Evolutionary conservation across 208 protist species (phyloP).

Genomic region (Trypanosoma vivax): DNA sequence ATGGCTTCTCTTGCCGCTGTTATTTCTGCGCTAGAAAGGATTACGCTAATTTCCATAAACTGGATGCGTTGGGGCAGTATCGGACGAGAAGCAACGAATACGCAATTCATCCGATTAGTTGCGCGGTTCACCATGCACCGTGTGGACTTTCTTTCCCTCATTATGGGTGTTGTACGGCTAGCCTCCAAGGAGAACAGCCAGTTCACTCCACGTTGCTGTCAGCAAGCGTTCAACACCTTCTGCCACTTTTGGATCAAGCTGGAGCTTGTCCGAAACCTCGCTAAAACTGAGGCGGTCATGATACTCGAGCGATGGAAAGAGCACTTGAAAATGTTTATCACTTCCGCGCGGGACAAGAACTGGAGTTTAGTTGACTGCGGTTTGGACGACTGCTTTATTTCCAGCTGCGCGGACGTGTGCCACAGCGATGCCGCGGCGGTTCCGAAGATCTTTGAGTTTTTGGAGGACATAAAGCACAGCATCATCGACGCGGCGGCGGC

Average conservation of each 20-base stretch:
- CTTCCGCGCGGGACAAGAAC: constrained; percentile 31
- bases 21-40: constrained; percentile 40
- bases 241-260: constrained; percentile 64
- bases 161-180: constrained; percentile 40
- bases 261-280: constrained; percentile 59
- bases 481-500: background rate
- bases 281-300: constrained; percentile 21
- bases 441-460: constrained; percentile 19
- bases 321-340: constrained; percentile 66
- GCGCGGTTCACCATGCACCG: constrained; percentile 76
- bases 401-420: constrained; percentile 41
- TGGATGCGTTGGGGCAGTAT: constrained; percentile 71
- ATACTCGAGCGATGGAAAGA: constrained; percentile 74
- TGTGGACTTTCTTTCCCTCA: constrained; percentile 72
- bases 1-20: constrained; percentile 5
- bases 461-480: constrained; percentile 28
- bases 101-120: constrained; percentile 48
- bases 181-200: constrained; percentile 8
- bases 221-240: constrained; percentile 77
- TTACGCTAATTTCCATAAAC: constrained; percentile 62
- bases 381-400: constrained; percentile 62
- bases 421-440: constrained; percentile 21
- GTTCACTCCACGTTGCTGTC: constrained; percentile 22
- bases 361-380: constrained; percentile 63
- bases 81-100: constrained; percentile 21